phyloP scores from a whole-genome alignment of 306 rosid genomes.

The Urtica urens region DNA sequence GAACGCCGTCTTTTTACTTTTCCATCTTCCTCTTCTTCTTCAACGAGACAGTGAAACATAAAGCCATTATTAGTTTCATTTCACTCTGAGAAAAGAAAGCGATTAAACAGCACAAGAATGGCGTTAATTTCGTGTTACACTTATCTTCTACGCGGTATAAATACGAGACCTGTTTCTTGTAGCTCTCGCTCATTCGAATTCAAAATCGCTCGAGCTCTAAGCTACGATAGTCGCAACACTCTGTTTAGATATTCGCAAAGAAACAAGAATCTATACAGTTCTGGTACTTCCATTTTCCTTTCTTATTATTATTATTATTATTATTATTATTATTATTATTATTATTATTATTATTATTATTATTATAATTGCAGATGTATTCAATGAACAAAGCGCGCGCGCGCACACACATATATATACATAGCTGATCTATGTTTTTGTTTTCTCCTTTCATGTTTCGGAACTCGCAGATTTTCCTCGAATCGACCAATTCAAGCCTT shows the following conservation, averaged over 20 bases:
- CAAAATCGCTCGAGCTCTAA: not conserved
- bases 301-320: not conserved
- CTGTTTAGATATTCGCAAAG: not conserved
- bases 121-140: conserved; percentile 21
- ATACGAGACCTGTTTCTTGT: conserved; percentile 24
- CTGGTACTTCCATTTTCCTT: conserved; percentile 31
- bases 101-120: conserved; percentile 21
- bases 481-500: conserved; percentile 10
- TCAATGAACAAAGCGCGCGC: too few species aligned
- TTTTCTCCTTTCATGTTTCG: conserved; percentile 32
- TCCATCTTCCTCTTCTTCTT: not conserved
- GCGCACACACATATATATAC: too few species aligned
- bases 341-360: not conserved
- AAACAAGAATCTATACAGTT: conserved; percentile 12
- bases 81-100: conserved; percentile 3
- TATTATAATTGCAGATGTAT: not conserved
- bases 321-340: conserved; percentile 1
- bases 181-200: conserved; percentile 10
- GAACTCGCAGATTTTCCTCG: conserved; percentile 24
- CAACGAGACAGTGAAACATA: not conserved
- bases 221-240: not conserved
- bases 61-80: not conserved
- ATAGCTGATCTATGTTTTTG: conserved; percentile 1
- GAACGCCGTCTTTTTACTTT: not conserved
- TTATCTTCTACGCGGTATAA: conserved; percentile 36